Base-by-base conservation (phyloP, 371 early-diverging fungal species). In the Mortierella sp. region DNA sequence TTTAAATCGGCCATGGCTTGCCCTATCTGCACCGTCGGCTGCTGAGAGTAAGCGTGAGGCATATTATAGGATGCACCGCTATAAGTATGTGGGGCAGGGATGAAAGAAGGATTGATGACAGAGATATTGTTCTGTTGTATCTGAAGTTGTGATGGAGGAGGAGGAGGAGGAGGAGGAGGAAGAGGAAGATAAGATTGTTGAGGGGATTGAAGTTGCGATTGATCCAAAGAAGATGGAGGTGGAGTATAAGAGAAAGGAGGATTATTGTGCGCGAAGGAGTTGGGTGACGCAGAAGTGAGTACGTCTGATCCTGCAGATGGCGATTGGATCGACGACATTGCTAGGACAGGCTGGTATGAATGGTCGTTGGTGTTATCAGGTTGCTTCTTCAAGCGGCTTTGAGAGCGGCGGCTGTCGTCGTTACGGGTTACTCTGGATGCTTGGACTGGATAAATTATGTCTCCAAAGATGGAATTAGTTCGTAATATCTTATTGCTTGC, bases 171-270 rank as follows among this genome's bases (percentile, higher is more conserved):
- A 43, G 26, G 16, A 4, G 24, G 28, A 45, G 47, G 58, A 30
- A 59, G 49, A 24, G 71, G 11, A 59, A 52, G 32, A 35, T 37
- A 26, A 28, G 24, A 28, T 55, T 5, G 30, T 20, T 20, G 37
- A 28, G 28, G 8, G 8, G 51, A 30, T 49, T 22, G 59, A 18
- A 47, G 60, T 28, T 9, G 40, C 20, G 37, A 45, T 28, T 63
- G 68, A 20, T 68, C 16, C 40, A 59, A 51, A 64, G 60, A 16
- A 26, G 35, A 47, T 43, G 64, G 71, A 20, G 71, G 71, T 9
- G 64, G 71, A 22, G 71, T 40, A 39, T 49, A 64, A 26, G 60
- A 55, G 28, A 10, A 26, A 10, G 24, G 28, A 55, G 32, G 20
- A 51, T 28, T 45, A 3, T 18, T 39, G 51, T 5, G 16, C 22